A percentile compares a stretch with the other conserved stretches of the same genome.
Conservation (phyloP, 2,329 filamentous ascomycete species). For the Penicillium concentricum region DNA sequence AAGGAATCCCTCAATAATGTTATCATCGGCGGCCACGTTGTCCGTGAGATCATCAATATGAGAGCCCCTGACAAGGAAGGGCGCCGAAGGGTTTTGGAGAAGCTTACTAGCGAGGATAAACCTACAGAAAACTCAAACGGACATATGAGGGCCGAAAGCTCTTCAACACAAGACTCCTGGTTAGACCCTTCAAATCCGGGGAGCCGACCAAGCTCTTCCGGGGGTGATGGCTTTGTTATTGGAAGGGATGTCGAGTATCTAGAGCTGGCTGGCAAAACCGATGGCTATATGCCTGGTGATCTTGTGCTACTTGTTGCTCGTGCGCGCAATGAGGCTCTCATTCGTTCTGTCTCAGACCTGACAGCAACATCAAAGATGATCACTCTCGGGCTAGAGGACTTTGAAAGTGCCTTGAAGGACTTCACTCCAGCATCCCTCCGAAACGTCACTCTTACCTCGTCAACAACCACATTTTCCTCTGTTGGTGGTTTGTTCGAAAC, state of each 20-base stretch:
- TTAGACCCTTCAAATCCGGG: slow-evolving; percentile 68
- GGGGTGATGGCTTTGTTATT: slow-evolving; percentile 65
- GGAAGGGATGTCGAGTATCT: slow-evolving; percentile 81
- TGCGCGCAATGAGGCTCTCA: slow-evolving; percentile 87
- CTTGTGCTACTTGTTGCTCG: slow-evolving; percentile 80
- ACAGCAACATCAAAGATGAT: slow-evolving; percentile 56
- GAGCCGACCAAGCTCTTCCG: slow-evolving; percentile 48
- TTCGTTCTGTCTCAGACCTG: slow-evolving; percentile 68
- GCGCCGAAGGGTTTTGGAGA: slow-evolving; percentile 77
- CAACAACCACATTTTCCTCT: slow-evolving; percentile 85
- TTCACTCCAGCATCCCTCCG: slow-evolving; percentile 94
- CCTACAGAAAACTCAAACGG: slow-evolving; percentile 43
- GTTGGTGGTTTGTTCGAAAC: slow-evolving; percentile 88
- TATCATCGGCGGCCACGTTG: slow-evolving; percentile 85
- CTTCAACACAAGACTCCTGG: slow-evolving; percentile 62
- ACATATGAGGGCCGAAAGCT: slow-evolving; percentile 35
- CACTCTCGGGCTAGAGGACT: slow-evolving; percentile 70
- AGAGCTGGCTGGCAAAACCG: slow-evolving; percentile 88
- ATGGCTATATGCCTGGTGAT: slow-evolving; percentile 98
- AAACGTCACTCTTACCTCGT: slow-evolving; percentile 90
- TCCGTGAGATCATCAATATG: slow-evolving; percentile 83
- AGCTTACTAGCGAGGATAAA: slow-evolving; percentile 59
- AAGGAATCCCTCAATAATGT: slow-evolving; percentile 92
- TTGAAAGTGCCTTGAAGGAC: slow-evolving; percentile 78
- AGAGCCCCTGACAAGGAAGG: slow-evolving; percentile 93